phyloP scores from a whole-genome alignment of 345 rosid species.

The rapeseed (Brassica napus) region DNA sequence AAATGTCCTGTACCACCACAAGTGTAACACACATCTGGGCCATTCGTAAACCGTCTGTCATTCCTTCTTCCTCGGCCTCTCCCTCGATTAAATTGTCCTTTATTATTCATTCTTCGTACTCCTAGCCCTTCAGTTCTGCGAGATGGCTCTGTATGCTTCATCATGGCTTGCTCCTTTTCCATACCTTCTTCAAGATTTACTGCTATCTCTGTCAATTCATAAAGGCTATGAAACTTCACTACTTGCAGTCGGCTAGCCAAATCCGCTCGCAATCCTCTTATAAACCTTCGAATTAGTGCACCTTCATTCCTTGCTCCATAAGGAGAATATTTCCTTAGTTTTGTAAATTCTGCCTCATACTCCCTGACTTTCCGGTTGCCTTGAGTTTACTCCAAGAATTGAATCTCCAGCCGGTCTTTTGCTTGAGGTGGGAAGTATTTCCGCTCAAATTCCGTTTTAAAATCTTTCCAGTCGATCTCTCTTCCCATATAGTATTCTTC shows the following conservation, averaged over 20 bases:
- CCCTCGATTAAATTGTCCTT: not conserved
- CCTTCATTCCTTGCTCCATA: too few relatives aligned
- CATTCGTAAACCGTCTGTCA: too few relatives aligned
- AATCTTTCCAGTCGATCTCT: not conserved
- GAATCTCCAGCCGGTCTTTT: not conserved
- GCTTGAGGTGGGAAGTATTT: not conserved
- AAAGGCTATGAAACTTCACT: too few relatives aligned
- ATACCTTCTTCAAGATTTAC: not conserved
- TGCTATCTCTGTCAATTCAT: too few relatives aligned
- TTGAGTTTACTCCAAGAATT: not conserved
- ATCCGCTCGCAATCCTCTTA: too few relatives aligned
- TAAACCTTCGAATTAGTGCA: too few relatives aligned
- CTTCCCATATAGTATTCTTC: not conserved
- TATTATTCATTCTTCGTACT: not conserved
- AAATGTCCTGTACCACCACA: too few relatives aligned
- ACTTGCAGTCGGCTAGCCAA: too few relatives aligned
- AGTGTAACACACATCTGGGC: too few relatives aligned
- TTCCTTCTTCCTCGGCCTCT: not conserved
- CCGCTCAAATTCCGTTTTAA: not conserved
- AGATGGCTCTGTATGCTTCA: not conserved
- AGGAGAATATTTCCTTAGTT: too few relatives aligned
- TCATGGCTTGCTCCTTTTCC: not conserved
- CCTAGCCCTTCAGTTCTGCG: not conserved
- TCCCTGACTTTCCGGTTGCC: too few relatives aligned
- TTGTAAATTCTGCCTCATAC: too few relatives aligned